These are phyloP conservation scores for Ramularia endophylla DNA, from an alignment of 2,329 filamentous ascomycete genomes.

Conservation along the genomic window DNA sequence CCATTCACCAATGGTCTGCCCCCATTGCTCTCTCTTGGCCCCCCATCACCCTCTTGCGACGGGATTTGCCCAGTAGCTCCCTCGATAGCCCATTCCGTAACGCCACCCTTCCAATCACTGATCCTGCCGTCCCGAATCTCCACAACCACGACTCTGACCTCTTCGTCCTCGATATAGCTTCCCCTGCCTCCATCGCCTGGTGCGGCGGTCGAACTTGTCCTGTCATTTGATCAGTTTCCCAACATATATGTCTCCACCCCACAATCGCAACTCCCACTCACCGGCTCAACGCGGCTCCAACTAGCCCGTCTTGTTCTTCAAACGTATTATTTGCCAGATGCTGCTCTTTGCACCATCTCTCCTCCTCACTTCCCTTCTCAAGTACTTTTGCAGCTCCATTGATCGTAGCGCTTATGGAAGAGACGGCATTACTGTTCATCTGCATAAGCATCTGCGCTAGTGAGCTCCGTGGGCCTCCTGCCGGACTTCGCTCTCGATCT, in stretches of 20 bases:
- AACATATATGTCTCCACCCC: too few relatives aligned
- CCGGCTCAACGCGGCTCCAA: constrained; percentile 16
- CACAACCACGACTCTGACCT: constrained; percentile 83
- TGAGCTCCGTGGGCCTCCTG: constrained; percentile 59
- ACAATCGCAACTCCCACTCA: too few relatives aligned
- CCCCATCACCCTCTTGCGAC: background rate
- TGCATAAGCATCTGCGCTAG: constrained; percentile 80
- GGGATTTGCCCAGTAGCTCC: background rate
- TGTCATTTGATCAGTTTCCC: too few relatives aligned
- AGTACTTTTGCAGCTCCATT: constrained; percentile 78
- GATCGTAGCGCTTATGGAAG: constrained; percentile 86
- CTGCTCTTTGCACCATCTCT: constrained; percentile 72
- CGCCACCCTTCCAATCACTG: constrained; percentile 91
- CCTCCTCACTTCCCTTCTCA: constrained; percentile 68
- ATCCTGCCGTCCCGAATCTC: constrained; percentile 78
- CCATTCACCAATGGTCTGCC: constrained; percentile 8
- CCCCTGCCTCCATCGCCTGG: constrained; percentile 43
- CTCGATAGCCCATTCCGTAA: constrained; percentile 63
- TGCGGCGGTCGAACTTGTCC: constrained; percentile 6
- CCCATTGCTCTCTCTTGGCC: constrained; percentile 1
- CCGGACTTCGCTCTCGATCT: constrained; percentile 54
- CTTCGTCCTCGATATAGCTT: constrained; percentile 71
- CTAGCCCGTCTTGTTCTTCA: constrained; percentile 17
- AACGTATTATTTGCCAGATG: constrained; percentile 86
- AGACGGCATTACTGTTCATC: constrained; percentile 82